A percentile compares a stretch with the other conserved stretches of the same genome.
Conservation (phyloP, 2,329 filamentous ascomycete genomes). For the Pseudogymnoascus sp. region DNA sequence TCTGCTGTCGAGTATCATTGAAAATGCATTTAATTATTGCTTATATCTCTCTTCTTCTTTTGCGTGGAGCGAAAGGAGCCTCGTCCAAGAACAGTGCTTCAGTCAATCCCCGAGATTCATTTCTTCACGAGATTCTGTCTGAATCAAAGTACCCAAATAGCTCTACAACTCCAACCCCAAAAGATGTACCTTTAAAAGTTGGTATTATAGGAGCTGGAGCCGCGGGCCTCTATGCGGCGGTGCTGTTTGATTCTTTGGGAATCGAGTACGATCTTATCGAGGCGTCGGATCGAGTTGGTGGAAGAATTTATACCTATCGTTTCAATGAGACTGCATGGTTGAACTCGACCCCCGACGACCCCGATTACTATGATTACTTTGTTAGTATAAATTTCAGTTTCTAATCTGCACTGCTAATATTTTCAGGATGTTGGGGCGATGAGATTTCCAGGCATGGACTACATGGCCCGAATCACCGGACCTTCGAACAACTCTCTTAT, state of each 20-base stretch:
- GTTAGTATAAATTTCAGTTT: not conserved
- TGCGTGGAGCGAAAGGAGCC: not conserved
- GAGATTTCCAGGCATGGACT: conserved; percentile 29
- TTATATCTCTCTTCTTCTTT: not conserved
- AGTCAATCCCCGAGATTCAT: not conserved
- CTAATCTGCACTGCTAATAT: not conserved
- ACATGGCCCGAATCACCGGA: conserved; percentile 23
- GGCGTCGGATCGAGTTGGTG: conserved; percentile 27
- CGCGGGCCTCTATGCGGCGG: conserved; percentile 30
- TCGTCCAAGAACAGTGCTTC: not conserved
- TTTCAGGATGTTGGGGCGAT: conserved; percentile 29
- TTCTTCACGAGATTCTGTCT: not conserved
- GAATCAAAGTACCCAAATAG: not conserved
- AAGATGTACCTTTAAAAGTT: conserved; percentile 12
- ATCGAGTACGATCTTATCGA: conserved; percentile 30
- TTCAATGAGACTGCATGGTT: conserved; percentile 20
- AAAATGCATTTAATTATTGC: not conserved
- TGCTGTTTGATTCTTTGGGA: conserved; percentile 26
- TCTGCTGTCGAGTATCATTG: not conserved
- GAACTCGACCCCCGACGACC: conserved; percentile 9
- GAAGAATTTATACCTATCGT: conserved; percentile 29
- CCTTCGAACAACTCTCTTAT: conserved; percentile 10
- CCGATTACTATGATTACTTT: conserved; percentile 32
- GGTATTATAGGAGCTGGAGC: conserved; percentile 32
- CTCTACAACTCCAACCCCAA: not conserved